These are phyloP conservation scores for Fomitopsis palustris DNA, from an alignment of 1,284 basidiomycete species.

Conservation along the genomic window DNA sequence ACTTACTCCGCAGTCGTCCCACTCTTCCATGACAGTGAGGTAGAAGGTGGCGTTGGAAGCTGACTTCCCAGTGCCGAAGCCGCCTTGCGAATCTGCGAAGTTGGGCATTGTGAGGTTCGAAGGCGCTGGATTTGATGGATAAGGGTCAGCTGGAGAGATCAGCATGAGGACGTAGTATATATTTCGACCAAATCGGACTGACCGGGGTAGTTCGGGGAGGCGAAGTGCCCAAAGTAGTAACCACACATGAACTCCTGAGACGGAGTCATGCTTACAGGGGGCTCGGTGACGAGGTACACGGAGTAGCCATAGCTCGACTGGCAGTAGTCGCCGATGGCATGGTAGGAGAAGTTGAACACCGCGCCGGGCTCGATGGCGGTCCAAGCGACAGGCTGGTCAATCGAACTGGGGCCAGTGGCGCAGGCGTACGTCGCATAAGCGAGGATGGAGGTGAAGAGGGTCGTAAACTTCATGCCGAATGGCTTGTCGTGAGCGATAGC, in stretches of 20 bases:
- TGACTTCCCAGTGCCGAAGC: constrained; percentile 34
- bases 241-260: constrained; percentile 33
- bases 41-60: constrained; percentile 35
- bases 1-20: constrained; percentile 34
- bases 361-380: constrained; percentile 30
- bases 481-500: background rate
- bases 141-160: constrained; percentile 26
- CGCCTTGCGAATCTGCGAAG: constrained; percentile 39
- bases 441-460: constrained; percentile 9
- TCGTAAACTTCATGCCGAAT: constrained; percentile 1
- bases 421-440: constrained; percentile 1
- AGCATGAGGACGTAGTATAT: background rate
- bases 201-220: constrained; percentile 42
- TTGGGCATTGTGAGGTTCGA: constrained; percentile 44
- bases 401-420: constrained; percentile 14
- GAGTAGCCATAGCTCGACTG: constrained; percentile 40
- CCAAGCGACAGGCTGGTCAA: constrained; percentile 28
- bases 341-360: constrained; percentile 36
- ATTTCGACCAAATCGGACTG: background rate
- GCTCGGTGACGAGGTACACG: constrained; percentile 37
- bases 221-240: constrained; percentile 39
- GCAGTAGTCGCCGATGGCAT: constrained; percentile 39
- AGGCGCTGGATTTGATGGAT: constrained; percentile 39
- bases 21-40: constrained; percentile 45
- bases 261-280: constrained; percentile 22